Evolutionary conservation across 805 yeast species (phyloP), one percentile per base, ranked within the genome.

Genomic region (Metschnikowia similis): DNA sequence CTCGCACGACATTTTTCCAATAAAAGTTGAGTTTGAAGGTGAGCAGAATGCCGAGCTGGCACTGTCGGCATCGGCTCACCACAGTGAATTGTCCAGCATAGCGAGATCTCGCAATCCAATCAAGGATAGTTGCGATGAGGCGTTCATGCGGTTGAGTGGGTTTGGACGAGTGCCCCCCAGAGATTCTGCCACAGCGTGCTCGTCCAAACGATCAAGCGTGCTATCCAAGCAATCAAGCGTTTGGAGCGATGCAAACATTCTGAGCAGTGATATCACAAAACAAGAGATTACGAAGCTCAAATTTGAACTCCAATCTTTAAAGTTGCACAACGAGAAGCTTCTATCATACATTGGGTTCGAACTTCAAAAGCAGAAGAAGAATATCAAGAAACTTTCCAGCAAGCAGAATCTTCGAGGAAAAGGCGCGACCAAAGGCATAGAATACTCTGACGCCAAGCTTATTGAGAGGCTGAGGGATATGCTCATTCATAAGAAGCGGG

Each of bases 331-430:
- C 59, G 85, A 80, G 49, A 80, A 80, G 57, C 66, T 80, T 35
- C 67, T 78, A 49, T 77, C 83, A 35, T 80, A 79, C 57, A 80
- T 80, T 60, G 84, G 84, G 8, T 80, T 79, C 53, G 75, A 79
- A 52, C 65, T 79, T 43, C 84, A 80, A 56, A 75, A 77, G 51
- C 74, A 72, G 49, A 72, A 67, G 63, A 69, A 66, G 54, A 70
- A 64, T 62, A 72, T 72, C 53, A 70, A 66, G 55, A 69, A 69
- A 51, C 62, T 71, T 42, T 63, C 71, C 8, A 69, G 70, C 50
- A 68, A 69, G 49, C 72, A 71, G 56, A 66, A 71, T 9, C 58
- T 64, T 38, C 56, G 63, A 31, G 59, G 59, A 11, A 52, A 57
- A 29, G 51, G 53, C 16, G 48, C 53, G 36, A 54, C 57, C 21